phyloP scores from a whole-genome alignment of 352 stramenopile genomes.

The Saprolegnia diclina region DNA sequence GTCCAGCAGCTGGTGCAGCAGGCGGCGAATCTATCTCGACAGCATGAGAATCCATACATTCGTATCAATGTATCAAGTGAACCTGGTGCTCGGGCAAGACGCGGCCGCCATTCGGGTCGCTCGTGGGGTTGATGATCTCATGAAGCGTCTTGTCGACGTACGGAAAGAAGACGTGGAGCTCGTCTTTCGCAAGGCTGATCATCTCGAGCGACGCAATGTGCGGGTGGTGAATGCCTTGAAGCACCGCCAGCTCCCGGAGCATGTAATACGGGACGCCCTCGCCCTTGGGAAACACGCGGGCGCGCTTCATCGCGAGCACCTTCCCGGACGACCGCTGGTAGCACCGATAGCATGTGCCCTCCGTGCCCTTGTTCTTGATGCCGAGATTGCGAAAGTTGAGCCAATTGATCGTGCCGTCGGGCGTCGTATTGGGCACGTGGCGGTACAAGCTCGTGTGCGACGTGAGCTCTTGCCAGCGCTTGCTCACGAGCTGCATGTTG shows the following conservation, averaged over 20 bases:
- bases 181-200: conserved; percentile 79
- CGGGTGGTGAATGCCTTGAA: conserved; percentile 82
- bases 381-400: conserved; percentile 85
- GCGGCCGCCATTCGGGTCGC: conserved; percentile 69
- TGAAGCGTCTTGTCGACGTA: conserved; percentile 88
- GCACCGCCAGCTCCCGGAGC: conserved; percentile 82
- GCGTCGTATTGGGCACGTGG: conserved; percentile 51
- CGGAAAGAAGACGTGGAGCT: conserved; percentile 87
- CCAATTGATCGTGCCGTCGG: conserved; percentile 78
- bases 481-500: conserved; percentile 68
- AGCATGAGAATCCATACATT: conserved; percentile 47
- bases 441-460: conserved; percentile 64
- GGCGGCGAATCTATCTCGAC: conserved; percentile 29
- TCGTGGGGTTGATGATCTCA: conserved; percentile 87
- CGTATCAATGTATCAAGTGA: not conserved
- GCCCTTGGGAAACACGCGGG: conserved; percentile 81
- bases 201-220: conserved; percentile 85
- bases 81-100: conserved; percentile 50
- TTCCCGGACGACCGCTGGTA: conserved; percentile 77
- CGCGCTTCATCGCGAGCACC: conserved; percentile 86
- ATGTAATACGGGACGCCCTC: conserved; percentile 93
- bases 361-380: conserved; percentile 87
- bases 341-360: conserved; percentile 84
- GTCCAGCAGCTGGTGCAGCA: conserved; percentile 84
- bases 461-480: conserved; percentile 73